phyloP scores from a whole-genome alignment of 495 filamentous ascomycete genomes.

The Mytilinidion resinicola region DNA sequence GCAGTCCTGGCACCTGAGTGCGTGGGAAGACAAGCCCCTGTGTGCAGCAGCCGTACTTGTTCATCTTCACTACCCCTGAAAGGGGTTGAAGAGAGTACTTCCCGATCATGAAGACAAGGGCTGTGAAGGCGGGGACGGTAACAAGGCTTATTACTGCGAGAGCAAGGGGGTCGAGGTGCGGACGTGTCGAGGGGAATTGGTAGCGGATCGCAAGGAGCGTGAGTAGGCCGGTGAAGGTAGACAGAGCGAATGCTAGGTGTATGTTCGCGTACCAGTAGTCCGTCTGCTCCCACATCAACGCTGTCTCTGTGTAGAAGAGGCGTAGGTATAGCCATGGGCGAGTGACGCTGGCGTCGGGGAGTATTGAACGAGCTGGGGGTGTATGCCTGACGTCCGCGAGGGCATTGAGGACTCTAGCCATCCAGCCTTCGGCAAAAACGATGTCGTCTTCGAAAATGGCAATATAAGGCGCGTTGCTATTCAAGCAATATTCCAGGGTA shows the following conservation, averaged over 20 bases:
- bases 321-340: slow-evolving; percentile 44
- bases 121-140: slow-evolving; percentile 29
- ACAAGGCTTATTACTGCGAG: slow-evolving; percentile 19
- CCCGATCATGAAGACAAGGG: slow-evolving; percentile 38
- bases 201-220: slow-evolving; percentile 10
- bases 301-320: slow-evolving; percentile 53
- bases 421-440: slow-evolving; percentile 48
- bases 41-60: slow-evolving; percentile 47
- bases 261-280: slow-evolving; percentile 46
- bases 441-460: slow-evolving; percentile 53
- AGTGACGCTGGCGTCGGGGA: background rate
- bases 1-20: slow-evolving; percentile 32
- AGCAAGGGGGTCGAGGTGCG: slow-evolving; percentile 10
- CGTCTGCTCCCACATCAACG: slow-evolving; percentile 48
- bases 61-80: slow-evolving; percentile 44
- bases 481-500: slow-evolving; percentile 42
- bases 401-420: slow-evolving; percentile 39
- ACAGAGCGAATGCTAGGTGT: slow-evolving; percentile 24
- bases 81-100: slow-evolving; percentile 37
- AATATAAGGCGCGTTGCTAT: slow-evolving; percentile 42
- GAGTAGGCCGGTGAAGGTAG: background rate
- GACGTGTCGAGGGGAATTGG: slow-evolving; percentile 8
- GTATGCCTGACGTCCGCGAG: slow-evolving; percentile 26
- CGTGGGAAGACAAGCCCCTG: slow-evolving; percentile 43
- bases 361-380: too few species aligned